phyloP scores from a whole-genome alignment of 2,329 filamentous ascomycete species.

The Clarireedia hainanense region DNA sequence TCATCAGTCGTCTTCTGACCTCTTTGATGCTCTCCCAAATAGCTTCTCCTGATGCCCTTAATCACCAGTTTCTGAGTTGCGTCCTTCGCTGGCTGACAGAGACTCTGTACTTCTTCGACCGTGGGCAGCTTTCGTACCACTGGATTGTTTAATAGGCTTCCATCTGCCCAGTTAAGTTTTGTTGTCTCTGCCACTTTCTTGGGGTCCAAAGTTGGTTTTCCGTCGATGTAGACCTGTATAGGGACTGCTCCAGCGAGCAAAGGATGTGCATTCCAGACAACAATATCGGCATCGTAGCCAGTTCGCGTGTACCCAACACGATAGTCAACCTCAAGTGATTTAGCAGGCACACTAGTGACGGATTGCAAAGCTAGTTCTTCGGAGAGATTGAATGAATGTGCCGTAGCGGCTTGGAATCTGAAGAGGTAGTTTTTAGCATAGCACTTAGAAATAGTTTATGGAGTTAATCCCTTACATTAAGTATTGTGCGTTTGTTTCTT shows the following conservation, averaged over 20 bases:
- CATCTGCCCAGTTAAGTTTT: conserved; percentile 6
- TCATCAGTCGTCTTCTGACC: conserved; percentile 13
- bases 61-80: conserved; percentile 29
- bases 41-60: conserved; percentile 32
- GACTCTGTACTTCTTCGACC: not conserved
- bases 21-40: conserved; percentile 24
- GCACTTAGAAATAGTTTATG: not conserved
- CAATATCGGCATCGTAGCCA: conserved; percentile 43
- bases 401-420: conserved; percentile 34
- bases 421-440: not conserved
- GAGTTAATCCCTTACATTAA: conserved; percentile 26
- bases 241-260: conserved; percentile 38
- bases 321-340: conserved; percentile 35
- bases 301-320: conserved; percentile 37
- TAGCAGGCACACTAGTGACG: conserved; percentile 39
- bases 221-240: conserved; percentile 41
- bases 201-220: conserved; percentile 31
- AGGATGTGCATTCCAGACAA: conserved; percentile 42
- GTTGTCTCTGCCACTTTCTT: conserved; percentile 28
- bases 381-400: conserved; percentile 35
- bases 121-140: conserved; percentile 19
- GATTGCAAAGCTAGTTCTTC: conserved; percentile 35
- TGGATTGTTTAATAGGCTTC: not conserved
- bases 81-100: conserved; percentile 10
- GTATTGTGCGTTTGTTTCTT: conserved; percentile 34